Evolutionary conservation across 2,329 filamentous ascomycete species (phyloP).

Genomic region (Penicillium sp.): DNA sequence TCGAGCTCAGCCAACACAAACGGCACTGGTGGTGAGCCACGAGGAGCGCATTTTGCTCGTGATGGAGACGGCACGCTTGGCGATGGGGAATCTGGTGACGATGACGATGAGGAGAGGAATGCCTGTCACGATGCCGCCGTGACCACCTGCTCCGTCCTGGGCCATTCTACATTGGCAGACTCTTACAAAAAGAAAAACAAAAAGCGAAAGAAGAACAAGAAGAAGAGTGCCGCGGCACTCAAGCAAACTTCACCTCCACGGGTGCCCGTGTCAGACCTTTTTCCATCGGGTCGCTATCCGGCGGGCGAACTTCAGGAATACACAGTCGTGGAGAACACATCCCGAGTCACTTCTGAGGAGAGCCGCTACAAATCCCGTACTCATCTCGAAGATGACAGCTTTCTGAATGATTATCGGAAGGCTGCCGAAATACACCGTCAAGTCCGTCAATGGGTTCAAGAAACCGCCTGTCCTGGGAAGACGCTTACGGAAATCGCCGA

Average conservation of each 20-base stretch:
- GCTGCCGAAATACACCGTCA: constrained; percentile 53
- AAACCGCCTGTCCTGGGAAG: constrained; percentile 46
- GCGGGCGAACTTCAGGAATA: constrained; percentile 44
- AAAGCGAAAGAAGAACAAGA: constrained; percentile 41
- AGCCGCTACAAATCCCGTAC: constrained; percentile 36
- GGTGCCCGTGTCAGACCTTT: constrained; percentile 43
- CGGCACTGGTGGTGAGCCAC: constrained; percentile 37
- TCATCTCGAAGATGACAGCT: constrained; percentile 42
- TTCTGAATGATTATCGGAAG: constrained; percentile 51
- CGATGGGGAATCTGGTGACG: constrained; percentile 9
- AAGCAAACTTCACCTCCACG: constrained; percentile 45
- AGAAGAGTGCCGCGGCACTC: constrained; percentile 35
- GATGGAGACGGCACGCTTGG: constrained; percentile 42
- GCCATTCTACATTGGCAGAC: constrained; percentile 35
- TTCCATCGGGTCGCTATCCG: constrained; percentile 41
- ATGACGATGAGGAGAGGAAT: constrained; percentile 14
- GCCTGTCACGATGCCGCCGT: constrained; percentile 16
- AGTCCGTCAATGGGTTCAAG: constrained; percentile 47
- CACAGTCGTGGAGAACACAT: constrained; percentile 35
- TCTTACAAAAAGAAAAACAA: constrained; percentile 20
- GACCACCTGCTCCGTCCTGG: constrained; percentile 16
- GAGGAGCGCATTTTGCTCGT: constrained; percentile 37
- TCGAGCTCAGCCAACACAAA: constrained; percentile 18
- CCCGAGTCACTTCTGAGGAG: constrained; percentile 46
- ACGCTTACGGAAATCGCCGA: constrained; percentile 47